phyloP scores from a whole-genome alignment of 1,139 yeast genomes.

The Martiniozyma asiatica region DNA sequence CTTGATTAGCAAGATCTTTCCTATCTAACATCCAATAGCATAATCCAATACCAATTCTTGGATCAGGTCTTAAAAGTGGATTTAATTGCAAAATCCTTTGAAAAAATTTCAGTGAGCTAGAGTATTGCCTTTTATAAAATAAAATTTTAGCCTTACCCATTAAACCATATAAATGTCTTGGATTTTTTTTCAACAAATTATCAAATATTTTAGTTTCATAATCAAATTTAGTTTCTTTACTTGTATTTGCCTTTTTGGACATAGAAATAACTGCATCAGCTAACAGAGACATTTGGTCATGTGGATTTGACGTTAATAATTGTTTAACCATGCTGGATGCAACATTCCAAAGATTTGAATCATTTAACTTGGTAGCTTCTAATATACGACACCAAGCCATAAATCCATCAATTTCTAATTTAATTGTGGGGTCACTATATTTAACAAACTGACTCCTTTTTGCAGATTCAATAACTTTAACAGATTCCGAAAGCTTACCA shows the following conservation, averaged over 20 bases:
- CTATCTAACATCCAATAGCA: conserved; percentile 88
- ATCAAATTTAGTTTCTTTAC: conserved; percentile 30
- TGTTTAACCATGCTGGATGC: conserved; percentile 18
- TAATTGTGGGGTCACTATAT: conserved; percentile 33
- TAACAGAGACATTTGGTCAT: conserved; percentile 14
- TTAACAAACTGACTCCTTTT: conserved; percentile 30
- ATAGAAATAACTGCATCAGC: conserved; percentile 20
- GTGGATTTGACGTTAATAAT: conserved; percentile 15
- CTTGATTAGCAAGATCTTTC: conserved; percentile 56
- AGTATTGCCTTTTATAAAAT: conserved; percentile 60
- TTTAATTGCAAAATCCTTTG: conserved; percentile 71
- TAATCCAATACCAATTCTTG: conserved; percentile 88
- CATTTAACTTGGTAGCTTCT: conserved; percentile 19
- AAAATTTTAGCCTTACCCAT: conserved; percentile 78
- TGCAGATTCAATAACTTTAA: conserved; percentile 52
- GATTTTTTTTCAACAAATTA: conserved; percentile 35
- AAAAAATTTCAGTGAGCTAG: conserved; percentile 64
- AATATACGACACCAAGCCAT: conserved; percentile 65
- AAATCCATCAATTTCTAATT: conserved; percentile 45
- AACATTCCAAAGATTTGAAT: conserved; percentile 13
- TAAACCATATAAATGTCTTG: conserved; percentile 58
- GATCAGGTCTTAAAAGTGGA: conserved; percentile 78
- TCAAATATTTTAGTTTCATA: conserved; percentile 58
- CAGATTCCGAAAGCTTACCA: conserved; percentile 49
- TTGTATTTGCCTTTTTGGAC: conserved; percentile 16